A percentile compares a stretch with the other conserved stretches of the same genome.
These are phyloP conservation scores for Exophiala oligosperma DNA, from an alignment of 2,329 filamentous ascomycete genomes.

Conservation along the genomic window DNA sequence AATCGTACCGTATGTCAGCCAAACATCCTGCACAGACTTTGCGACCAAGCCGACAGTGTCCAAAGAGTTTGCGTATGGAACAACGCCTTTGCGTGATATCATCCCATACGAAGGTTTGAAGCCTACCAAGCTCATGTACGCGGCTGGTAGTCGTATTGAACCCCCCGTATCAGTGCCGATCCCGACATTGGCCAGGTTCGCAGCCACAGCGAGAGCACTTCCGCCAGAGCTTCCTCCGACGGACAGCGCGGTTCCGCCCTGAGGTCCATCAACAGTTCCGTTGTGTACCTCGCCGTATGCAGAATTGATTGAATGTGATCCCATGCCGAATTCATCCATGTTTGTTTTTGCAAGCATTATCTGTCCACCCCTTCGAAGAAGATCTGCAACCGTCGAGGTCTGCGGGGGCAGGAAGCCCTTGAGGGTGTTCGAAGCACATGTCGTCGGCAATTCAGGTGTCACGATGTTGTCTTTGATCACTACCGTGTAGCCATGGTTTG, in stretches of 20 bases:
- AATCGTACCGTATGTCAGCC: constrained; percentile 48
- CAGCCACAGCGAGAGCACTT: constrained; percentile 75
- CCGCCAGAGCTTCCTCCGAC: constrained; percentile 91
- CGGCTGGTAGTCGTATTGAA: constrained; percentile 81
- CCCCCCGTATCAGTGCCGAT: constrained; percentile 93
- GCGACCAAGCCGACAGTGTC: constrained; percentile 84
- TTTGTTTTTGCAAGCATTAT: constrained; percentile 63
- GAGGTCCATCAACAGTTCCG: constrained; percentile 25
- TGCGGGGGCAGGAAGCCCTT: constrained; percentile 71
- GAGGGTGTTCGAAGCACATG: constrained; percentile 78
- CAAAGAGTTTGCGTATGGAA: constrained; percentile 89
- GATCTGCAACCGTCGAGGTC: constrained; percentile 72
- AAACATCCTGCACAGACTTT: constrained; percentile 52
- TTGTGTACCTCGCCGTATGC: constrained; percentile 61
- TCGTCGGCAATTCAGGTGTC: constrained; percentile 65
- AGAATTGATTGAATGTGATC: constrained; percentile 74
- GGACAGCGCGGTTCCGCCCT: constrained; percentile 58
- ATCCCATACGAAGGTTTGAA: constrained; percentile 93
- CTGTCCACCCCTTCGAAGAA: background rate
- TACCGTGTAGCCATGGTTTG: constrained; percentile 37
- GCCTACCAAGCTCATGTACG: constrained; percentile 78
- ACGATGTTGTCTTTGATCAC: constrained; percentile 79
- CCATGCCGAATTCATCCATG: constrained; percentile 96
- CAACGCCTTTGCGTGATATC: constrained; percentile 79
- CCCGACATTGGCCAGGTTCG: constrained; percentile 49